Evolutionary conservation across 73 alveolate genomes (phyloP).

Genomic region (Paramecium pentaurelia): DNA sequence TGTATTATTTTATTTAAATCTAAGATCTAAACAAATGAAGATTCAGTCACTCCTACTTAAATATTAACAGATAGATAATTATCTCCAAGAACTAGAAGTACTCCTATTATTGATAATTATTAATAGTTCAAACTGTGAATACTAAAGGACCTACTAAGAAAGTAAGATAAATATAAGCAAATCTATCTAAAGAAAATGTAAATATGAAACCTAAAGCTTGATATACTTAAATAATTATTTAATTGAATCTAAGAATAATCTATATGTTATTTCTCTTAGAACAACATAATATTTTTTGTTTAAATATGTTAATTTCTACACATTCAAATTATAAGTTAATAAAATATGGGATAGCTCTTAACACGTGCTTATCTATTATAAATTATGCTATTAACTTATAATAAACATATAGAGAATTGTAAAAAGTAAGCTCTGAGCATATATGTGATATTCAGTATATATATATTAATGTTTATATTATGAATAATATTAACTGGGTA

Average conservation of each 20-base stretch:
- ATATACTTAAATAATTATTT: background rate
- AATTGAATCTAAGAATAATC: background rate
- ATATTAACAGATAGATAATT: background rate
- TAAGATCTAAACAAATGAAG: background rate
- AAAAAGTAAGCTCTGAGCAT: background rate
- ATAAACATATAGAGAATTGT: background rate
- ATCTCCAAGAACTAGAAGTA: constrained; percentile 34
- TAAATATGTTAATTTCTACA: background rate
- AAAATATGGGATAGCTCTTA: background rate
- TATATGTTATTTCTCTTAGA: background rate
- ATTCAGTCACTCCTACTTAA: background rate
- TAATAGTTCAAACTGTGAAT: background rate
- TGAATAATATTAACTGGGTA: background rate
- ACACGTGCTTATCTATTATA: background rate
- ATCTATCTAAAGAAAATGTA: background rate
- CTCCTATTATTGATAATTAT: background rate
- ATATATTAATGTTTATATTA: background rate
- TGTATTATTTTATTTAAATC: background rate
- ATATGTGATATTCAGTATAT: too few relatives aligned
- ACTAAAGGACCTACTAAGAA: background rate
- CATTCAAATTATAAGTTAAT: too few relatives aligned
- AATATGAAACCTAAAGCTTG: background rate
- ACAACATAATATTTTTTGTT: too few relatives aligned
- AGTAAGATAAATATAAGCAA: background rate
- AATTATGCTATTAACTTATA: too few relatives aligned